These are phyloP conservation scores for Colletotrichum viniferum DNA, from an alignment of 2,329 filamentous ascomycete species.

Conservation along the genomic window DNA sequence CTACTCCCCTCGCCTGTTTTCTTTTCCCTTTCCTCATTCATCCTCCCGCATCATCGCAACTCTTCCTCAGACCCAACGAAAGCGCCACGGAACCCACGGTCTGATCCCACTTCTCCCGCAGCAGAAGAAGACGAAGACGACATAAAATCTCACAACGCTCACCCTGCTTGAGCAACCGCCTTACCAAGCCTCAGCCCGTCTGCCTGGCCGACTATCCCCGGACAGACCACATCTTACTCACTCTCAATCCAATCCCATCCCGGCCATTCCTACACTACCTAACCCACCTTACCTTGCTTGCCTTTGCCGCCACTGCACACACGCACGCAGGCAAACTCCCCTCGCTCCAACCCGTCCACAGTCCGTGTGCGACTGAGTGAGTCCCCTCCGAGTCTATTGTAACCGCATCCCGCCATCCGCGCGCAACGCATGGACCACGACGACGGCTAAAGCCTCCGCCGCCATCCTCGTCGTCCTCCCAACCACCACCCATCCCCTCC, in stretches of 20 bases:
- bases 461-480: conserved; percentile 18
- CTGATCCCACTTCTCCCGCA: neutral
- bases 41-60: neutral
- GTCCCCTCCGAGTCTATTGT: neutral
- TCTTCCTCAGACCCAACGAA: neutral
- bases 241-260: neutral
- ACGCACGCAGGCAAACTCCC: neutral
- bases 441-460: conserved; percentile 5
- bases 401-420: neutral
- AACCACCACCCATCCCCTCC: conserved; percentile 19
- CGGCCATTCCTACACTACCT: neutral
- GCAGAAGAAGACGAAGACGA: neutral
- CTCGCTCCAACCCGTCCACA: neutral
- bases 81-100: neutral
- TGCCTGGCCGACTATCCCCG: neutral
- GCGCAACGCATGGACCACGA: conserved; percentile 25
- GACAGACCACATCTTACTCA: neutral
- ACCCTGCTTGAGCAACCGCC: neutral
- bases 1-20: neutral
- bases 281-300: neutral
- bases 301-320: neutral
- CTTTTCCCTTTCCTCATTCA: conserved; percentile 7
- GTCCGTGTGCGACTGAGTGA: neutral
- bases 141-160: neutral
- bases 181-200: neutral